Conservation (phyloP, 352 stramenopile species). For the Pythium plurisporium region DNA sequence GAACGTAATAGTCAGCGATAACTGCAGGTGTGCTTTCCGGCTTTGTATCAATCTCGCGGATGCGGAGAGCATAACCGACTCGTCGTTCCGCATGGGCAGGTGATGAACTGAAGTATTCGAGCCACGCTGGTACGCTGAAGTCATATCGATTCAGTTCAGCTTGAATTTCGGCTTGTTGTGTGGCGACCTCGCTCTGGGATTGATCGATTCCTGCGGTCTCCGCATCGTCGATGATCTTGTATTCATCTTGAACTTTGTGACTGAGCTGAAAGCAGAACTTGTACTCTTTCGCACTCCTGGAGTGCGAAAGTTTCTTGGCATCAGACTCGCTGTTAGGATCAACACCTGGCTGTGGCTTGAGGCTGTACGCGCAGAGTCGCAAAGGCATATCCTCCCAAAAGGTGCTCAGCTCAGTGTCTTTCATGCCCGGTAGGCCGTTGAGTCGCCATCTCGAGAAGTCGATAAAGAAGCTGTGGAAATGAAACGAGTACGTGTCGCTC, state of each 20-base stretch:
- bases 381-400: conserved; percentile 68
- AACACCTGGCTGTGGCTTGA: conserved; percentile 22
- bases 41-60: conserved; percentile 19
- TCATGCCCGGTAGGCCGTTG: conserved; percentile 46
- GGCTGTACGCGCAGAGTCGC: conserved; percentile 48
- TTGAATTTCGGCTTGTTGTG: conserved; percentile 27
- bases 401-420: conserved; percentile 33
- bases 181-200: conserved; percentile 3
- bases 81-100: conserved; percentile 32
- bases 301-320: conserved; percentile 28
- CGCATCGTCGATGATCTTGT: conserved; percentile 11
- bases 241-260: conserved; percentile 28
- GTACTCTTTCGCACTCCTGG: conserved; percentile 41
- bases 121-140: conserved; percentile 39
- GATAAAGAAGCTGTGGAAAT: conserved; percentile 72
- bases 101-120: conserved; percentile 53
- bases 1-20: conserved; percentile 21
- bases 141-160: conserved; percentile 27
- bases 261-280: conserved; percentile 52
- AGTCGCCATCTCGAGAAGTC: conserved; percentile 56
- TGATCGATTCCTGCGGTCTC: neutral
- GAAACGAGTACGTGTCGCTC: conserved; percentile 61
- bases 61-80: conserved; percentile 41
- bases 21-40: neutral
- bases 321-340: conserved; percentile 21